Evolutionary conservation across 345 rosid species (phyloP), one percentile per base, ranked within the genome.

Genomic region (Tarenaya hassleriana): DNA sequence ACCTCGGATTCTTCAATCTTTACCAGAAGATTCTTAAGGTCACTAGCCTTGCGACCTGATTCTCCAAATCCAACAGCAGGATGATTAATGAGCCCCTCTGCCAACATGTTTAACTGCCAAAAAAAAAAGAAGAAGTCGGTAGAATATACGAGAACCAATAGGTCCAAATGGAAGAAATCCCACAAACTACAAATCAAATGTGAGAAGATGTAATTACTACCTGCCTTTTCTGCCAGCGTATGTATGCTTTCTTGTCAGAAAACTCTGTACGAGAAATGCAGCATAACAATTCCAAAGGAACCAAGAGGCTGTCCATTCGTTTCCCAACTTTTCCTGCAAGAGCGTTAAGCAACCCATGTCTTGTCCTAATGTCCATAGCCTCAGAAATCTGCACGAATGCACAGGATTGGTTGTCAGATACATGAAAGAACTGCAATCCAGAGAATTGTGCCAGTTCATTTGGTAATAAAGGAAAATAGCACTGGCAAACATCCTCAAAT

Each of bases 201-300:
- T 16, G 33, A 65, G 44, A 61, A 19, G 54, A 38, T 31, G 58
- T 42, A 69, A 60, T 56, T 66, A 72, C 70, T 74, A 84, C 98
- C 96, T 88, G 98, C 86, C 98, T 88, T 71, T 83, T 92, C 76
- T 92, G 98, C 96, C 98, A 92, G 56, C 83, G 85, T 66, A 92
- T 78, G 63, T 79, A 92, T 37, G 96, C 79, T 75, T 88, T 88
- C 75, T 88, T 88, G 63, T 92, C 96, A 57, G 98, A 79, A 76
- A 92, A 92, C 70, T 92, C 96, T 24, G 95, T 77, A 48, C 90
- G 91, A 58, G 98, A 88, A 67, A 83, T 78, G 41, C 94, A 83
- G 45, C 86, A 85, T 63, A 92, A 74, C 73, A 88, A 55, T 64
- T 92, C 97, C 80, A 92, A 70, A 38, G 98, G 98, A 59, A 92